Conservation (phyloP, 2,329 filamentous ascomycete genomes). For the Byssothecium circinans region DNA sequence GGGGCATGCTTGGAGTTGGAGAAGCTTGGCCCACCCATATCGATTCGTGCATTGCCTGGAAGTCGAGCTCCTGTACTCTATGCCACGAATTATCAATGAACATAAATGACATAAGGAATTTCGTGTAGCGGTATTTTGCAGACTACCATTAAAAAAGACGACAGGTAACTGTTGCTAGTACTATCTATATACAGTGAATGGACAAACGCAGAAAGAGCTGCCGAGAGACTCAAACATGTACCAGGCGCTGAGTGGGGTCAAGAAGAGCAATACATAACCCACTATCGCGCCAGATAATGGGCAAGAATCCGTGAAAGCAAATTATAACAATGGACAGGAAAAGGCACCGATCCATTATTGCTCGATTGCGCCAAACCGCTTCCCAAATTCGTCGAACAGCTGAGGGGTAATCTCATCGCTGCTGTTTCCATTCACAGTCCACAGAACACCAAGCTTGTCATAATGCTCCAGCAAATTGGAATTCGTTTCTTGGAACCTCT, state of each 20-base stretch:
- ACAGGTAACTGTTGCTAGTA: background rate
- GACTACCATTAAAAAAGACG: background rate
- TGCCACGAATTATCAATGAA: background rate
- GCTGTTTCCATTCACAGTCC: constrained; percentile 83
- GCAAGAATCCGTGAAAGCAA: background rate
- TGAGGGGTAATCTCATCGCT: constrained; percentile 96
- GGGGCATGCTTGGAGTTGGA: constrained; percentile 10
- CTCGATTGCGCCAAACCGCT: constrained; percentile 60
- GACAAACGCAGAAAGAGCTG: background rate
- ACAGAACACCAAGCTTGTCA: constrained; percentile 76
- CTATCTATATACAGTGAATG: constrained; percentile 2
- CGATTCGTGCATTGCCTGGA: constrained; percentile 6
- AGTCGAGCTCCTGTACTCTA: background rate
- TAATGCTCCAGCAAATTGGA: constrained; percentile 87
- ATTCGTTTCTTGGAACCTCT: constrained; percentile 85
- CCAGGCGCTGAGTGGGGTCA: background rate
- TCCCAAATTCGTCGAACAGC: constrained; percentile 79
- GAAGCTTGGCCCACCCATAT: background rate
- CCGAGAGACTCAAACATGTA: constrained; percentile 1
- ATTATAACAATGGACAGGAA: background rate
- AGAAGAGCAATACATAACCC: background rate
- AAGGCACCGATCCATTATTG: constrained; percentile 19
- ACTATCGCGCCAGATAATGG: background rate
- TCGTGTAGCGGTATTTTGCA: background rate
- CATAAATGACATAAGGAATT: too few species aligned